Conservation (phyloP, 2,329 filamentous ascomycete species). For the Phaeosphaeriaceae sp. region DNA sequence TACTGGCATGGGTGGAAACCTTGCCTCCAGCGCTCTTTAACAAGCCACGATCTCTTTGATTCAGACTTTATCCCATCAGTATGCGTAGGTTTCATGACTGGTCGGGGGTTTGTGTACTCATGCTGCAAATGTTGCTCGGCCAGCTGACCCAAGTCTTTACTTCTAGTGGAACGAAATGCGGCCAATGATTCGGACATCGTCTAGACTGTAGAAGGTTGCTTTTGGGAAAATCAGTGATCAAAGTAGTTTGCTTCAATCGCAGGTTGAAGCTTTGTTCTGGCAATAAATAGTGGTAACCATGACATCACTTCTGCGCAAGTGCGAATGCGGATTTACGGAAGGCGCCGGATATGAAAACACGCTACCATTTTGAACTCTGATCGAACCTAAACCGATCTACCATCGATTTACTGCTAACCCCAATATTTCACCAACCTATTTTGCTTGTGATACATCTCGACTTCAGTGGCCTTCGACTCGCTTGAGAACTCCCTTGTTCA, state of each 20-base stretch:
- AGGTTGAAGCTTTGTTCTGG: not conserved
- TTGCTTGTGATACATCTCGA: constrained; percentile 34
- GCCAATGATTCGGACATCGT: constrained; percentile 40
- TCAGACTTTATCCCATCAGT: constrained; percentile 44
- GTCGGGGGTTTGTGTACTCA: constrained; percentile 28
- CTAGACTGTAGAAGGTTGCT: not conserved
- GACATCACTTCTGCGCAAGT: not conserved
- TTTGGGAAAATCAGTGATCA: no score
- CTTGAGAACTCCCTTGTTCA: constrained; percentile 40
- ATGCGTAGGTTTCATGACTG: not conserved
- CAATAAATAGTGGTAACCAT: not conserved
- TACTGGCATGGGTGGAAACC: constrained; percentile 60
- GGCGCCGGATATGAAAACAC: not conserved
- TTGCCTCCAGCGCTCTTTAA: constrained; percentile 63
- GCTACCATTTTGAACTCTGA: not conserved
- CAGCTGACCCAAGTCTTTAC: constrained; percentile 35
- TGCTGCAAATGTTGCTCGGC: constrained; percentile 44
- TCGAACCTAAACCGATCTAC: not conserved
- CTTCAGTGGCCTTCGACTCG: constrained; percentile 33
- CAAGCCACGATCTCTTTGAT: constrained; percentile 64
- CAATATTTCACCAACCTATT: constrained; percentile 13
- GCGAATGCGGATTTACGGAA: not conserved
- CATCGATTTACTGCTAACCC: no score
- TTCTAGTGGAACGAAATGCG: constrained; percentile 37
- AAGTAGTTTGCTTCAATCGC: no score